phyloP scores from a whole-genome alignment of 192 early-diverging fungal species.

The Coemansia sp. region DNA sequence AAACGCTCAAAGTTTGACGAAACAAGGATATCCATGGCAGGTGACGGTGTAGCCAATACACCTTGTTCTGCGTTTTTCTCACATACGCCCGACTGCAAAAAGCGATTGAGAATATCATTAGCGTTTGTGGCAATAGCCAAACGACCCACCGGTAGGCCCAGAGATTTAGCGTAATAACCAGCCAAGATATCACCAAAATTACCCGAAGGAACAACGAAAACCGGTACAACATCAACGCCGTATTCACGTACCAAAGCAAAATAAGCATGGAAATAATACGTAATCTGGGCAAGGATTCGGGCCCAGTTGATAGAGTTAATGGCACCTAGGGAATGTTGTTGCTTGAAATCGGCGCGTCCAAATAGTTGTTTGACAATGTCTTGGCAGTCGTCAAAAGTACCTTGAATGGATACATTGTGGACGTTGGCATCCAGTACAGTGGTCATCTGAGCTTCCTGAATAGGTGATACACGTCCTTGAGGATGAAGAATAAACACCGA shows the following conservation, averaged over 20 bases:
- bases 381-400: conserved; percentile 98
- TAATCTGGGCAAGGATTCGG: conserved; percentile 92
- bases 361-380: conserved; percentile 94
- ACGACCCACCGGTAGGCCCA: conserved; percentile 86
- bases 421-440: conserved; percentile 91
- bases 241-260: conserved; percentile 61
- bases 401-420: conserved; percentile 88
- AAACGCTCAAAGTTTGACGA: conserved; percentile 98
- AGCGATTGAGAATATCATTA: conserved; percentile 97
- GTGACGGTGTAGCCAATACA: conserved; percentile 78
- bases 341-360: conserved; percentile 72
- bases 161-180: conserved; percentile 85
- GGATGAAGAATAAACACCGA: conserved; percentile 94
- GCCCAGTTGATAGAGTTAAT: conserved; percentile 99
- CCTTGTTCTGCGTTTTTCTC: conserved; percentile 67
- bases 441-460: conserved; percentile 99
- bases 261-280: conserved; percentile 96
- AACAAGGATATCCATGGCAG: conserved; percentile 98
- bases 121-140: conserved; percentile 94
- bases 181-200: conserved; percentile 97
- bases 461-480: conserved; percentile 82
- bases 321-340: conserved; percentile 80
- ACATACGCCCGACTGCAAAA: conserved; percentile 82
- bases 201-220: conserved; percentile 91
- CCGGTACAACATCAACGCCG: conserved; percentile 10